Percentiles rank a stretch among this genome's conserved stretches.
Evolutionary conservation across 1,284 basidiomycete genomes (phyloP).

Genomic region (Pseudozyma tsukubaensis): DNA sequence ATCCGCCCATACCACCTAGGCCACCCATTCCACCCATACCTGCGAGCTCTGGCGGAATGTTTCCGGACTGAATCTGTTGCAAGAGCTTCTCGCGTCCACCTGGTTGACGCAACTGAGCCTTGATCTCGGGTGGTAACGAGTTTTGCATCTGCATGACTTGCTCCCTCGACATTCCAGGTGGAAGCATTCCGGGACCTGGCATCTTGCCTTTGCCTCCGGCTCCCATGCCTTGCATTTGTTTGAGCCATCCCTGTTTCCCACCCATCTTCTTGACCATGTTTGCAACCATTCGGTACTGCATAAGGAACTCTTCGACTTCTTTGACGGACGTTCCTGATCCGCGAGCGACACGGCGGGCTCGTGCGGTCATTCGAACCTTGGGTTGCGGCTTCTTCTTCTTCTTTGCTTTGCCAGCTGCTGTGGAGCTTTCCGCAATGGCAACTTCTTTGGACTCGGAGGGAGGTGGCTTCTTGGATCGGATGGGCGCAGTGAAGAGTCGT

Average conservation of each 20-base stretch:
- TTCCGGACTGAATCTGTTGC: constrained; percentile 58
- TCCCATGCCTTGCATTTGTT: constrained; percentile 57
- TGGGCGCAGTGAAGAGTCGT: constrained; percentile 55
- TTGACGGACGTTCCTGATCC: constrained; percentile 95
- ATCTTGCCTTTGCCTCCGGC: constrained; percentile 50
- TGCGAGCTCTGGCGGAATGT: constrained; percentile 45
- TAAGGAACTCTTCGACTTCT: constrained; percentile 94
- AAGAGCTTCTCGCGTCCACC: constrained; percentile 64
- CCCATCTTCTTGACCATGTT: constrained; percentile 88
- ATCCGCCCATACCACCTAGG: constrained; percentile 36
- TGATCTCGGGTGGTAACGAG: constrained; percentile 65
- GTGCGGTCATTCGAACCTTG: constrained; percentile 64
- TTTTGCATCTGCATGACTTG: constrained; percentile 67
- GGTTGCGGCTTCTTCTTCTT: constrained; percentile 51
- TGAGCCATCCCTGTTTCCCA: constrained; percentile 82
- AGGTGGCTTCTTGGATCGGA: constrained; percentile 43
- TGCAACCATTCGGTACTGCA: constrained; percentile 69
- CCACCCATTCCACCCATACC: constrained; percentile 50
- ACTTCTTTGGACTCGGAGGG: constrained; percentile 30
- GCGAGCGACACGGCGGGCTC: constrained; percentile 81
- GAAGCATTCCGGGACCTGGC: constrained; percentile 57
- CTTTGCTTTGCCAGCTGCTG: constrained; percentile 41
- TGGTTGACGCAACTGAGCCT: constrained; percentile 66
- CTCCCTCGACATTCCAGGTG: constrained; percentile 64
- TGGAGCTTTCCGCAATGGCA: constrained; percentile 35